Evolutionary conservation across 805 yeast species (phyloP), one percentile per base, ranked within the genome.

Genomic region (Yamadazyma scolyti): DNA sequence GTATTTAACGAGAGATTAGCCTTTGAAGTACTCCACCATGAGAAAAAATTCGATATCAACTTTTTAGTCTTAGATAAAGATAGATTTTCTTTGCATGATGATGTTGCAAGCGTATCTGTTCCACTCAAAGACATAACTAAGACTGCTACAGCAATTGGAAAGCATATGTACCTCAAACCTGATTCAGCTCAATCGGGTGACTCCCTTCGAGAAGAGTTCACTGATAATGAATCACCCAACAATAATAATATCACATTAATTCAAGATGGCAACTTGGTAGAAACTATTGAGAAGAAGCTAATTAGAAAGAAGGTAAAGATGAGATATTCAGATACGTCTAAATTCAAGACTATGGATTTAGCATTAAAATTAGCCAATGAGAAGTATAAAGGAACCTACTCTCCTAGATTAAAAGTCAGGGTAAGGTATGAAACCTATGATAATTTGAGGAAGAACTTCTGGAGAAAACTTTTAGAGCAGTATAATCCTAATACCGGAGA

Each of bases 61-160:
- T 79, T 90, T 48, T 71, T 80, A 16, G 79, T 93, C 3, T 61
- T 87, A 51, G 98, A 90, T 53, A 84, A 82, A 42, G 98, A 90
- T 53, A 72, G 77, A 20, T 71, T 89, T 37, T 79, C 96, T 1
- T 79, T 72, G 41, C 87, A 93, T 54, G 96, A 90, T 47, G 72
- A 77, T 25, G 86, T 93, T 9, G 96, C 94, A 6, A 64, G 65
- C 14, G 76, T 77, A 5, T 59, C 75, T 4, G 51, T 87, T 12
- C 72, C 82, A 0, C 61, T 87, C 27, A 42, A 55, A 6, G 77
- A 77, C 10, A 48, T 82, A 11, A 68, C 38, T 4, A 55, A 53
- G 10, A 54, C 61, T 26, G 61, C 61, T 0, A 57, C 66, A 4
- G 63, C 44, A 11, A 34, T 36, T 2, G 11, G 11, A 12, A 27